Conservation (phyloP, 2,329 filamentous ascomycete genomes). For the Bimuria novae-zelandiae region DNA sequence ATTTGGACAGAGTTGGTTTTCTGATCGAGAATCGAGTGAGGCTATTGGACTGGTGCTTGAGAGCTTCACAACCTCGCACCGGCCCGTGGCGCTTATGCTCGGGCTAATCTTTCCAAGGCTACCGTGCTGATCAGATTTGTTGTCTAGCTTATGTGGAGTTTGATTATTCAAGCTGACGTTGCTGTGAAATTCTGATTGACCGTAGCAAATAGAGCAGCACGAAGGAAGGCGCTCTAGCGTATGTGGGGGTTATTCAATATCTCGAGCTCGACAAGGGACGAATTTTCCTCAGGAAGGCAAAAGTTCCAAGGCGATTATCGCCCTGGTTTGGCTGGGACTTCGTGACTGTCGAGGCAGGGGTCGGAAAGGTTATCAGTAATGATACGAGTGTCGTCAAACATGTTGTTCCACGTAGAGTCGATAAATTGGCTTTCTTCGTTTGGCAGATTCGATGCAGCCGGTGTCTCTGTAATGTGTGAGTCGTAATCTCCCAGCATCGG, state of each 20-base stretch:
- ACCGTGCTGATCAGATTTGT: slow-evolving; percentile 17
- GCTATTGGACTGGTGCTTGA: not conserved
- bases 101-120: not conserved
- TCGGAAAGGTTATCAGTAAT: too few species aligned
- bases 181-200: slow-evolving; percentile 19
- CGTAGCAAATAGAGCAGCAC: slow-evolving; percentile 13
- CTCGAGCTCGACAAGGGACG: slow-evolving; percentile 17
- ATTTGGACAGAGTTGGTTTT: not conserved
- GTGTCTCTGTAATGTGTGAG: not conserved
- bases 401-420: too few species aligned
- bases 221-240: slow-evolving; percentile 27
- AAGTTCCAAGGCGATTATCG: slow-evolving; percentile 15
- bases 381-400: not conserved
- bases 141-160: slow-evolving; percentile 39
- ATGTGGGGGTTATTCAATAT: slow-evolving; percentile 33
- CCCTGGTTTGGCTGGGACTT: not conserved
- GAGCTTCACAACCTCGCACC: not conserved
- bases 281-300: slow-evolving; percentile 27
- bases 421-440: not conserved
- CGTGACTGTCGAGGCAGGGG: not conserved
- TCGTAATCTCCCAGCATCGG: not conserved
- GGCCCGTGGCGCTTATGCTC: not conserved
- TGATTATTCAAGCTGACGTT: slow-evolving; percentile 21
- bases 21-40: not conserved
- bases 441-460: not conserved